A percentile compares a stretch with the other conserved stretches of the same genome.
Evolutionary conservation across 2,329 filamentous ascomycete genomes (phyloP).

Genomic region (Trichoderma sp.): DNA sequence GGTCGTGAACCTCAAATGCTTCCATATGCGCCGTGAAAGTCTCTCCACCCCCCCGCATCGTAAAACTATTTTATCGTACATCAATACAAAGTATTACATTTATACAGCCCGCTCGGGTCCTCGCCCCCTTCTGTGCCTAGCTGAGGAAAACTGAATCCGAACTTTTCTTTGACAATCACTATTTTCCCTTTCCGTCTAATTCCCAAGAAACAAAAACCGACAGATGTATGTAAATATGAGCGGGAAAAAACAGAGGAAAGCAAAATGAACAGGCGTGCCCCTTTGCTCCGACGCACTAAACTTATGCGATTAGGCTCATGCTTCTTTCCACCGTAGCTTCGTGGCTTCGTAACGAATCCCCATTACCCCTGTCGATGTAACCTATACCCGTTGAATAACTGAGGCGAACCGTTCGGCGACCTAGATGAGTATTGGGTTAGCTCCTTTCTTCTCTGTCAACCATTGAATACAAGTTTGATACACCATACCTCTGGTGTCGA

Average conservation of each 20-base stretch:
- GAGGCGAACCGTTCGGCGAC: slow-evolving; percentile 38
- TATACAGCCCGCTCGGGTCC: slow-evolving; percentile 20
- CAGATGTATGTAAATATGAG: background rate
- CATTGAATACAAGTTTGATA: background rate
- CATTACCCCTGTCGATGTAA: background rate
- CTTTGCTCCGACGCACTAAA: slow-evolving; percentile 4
- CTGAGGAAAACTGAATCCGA: slow-evolving; percentile 25
- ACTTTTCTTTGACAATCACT: slow-evolving; percentile 15
- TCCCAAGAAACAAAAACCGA: slow-evolving; percentile 1
- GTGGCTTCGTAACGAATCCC: slow-evolving; percentile 13
- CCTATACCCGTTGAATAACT: slow-evolving; percentile 35
- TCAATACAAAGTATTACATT: slow-evolving; percentile 37
- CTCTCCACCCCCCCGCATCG: slow-evolving; percentile 27
- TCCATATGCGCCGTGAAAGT: slow-evolving; percentile 25
- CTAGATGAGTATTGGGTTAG: slow-evolving; percentile 24
- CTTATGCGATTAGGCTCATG: slow-evolving; percentile 3
- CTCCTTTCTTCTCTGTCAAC: background rate
- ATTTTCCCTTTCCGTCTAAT: slow-evolving; percentile 21
- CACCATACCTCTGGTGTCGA: slow-evolving; percentile 71
- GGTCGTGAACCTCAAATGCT: slow-evolving; percentile 9
- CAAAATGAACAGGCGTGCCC: background rate
- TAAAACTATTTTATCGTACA: slow-evolving; percentile 36
- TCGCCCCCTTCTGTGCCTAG: slow-evolving; percentile 23
- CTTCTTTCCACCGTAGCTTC: slow-evolving; percentile 3
- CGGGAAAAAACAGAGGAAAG: background rate